phyloP scores from a whole-genome alignment of 78 protist species.

The Tieghemostelium lacteum region DNA sequence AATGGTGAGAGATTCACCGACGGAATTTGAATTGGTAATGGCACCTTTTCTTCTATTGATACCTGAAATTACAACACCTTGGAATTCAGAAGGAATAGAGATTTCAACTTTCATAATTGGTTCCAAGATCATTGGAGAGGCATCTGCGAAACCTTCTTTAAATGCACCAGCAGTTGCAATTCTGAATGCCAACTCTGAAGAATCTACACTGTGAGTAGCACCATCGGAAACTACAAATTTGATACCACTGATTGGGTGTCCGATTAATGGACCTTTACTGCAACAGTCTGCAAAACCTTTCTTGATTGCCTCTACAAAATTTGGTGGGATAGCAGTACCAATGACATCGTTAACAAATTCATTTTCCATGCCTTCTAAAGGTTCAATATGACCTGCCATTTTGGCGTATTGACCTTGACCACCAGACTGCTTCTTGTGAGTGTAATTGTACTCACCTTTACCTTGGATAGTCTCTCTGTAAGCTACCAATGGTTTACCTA shows the following conservation, averaged over 20 bases:
- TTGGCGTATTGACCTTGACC: constrained; percentile 97
- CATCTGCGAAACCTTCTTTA: constrained; percentile 74
- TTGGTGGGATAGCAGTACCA: constrained; percentile 93
- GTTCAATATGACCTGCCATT: constrained; percentile 91
- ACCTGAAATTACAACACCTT: constrained; percentile 86
- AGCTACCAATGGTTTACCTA: constrained; percentile 90
- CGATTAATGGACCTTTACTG: constrained; percentile 90
- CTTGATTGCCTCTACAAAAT: constrained; percentile 86
- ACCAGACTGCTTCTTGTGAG: constrained; percentile 97
- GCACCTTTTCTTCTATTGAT: constrained; percentile 87
- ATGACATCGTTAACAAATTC: constrained; percentile 85
- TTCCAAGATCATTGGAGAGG: constrained; percentile 88
- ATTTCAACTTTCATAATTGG: constrained; percentile 96
- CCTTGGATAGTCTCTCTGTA: constrained; percentile 91
- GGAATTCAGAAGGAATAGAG: constrained; percentile 91
- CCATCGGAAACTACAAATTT: constrained; percentile 86
- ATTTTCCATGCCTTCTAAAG: constrained; percentile 64
- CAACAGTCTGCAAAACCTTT: constrained; percentile 85
- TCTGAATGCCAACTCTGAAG: constrained; percentile 95
- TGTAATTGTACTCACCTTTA: constrained; percentile 84
- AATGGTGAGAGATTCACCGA: constrained; percentile 63
- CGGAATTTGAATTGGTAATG: constrained; percentile 53
- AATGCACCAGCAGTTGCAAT: constrained; percentile 87
- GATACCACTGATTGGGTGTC: constrained; percentile 91
- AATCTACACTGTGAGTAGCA: constrained; percentile 94